These are phyloP conservation scores for Musa beccarii DNA, from an alignment of 176 grass and related monocot genomes.

Conservation along the genomic window DNA sequence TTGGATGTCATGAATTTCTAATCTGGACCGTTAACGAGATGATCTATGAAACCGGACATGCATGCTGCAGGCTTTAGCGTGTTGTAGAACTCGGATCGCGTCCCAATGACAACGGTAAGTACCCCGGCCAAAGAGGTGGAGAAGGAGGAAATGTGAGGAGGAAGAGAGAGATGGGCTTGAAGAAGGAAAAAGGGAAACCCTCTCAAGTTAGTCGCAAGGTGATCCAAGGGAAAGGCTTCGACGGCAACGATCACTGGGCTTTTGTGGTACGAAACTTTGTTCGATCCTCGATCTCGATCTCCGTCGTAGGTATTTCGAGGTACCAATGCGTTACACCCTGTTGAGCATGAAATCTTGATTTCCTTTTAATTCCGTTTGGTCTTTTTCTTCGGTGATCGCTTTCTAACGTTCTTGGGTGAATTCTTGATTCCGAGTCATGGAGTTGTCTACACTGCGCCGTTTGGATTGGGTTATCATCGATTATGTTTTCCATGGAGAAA, in stretches of 20 bases:
- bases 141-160: background rate
- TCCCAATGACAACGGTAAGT: background rate
- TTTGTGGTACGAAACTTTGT: conserved; percentile 4
- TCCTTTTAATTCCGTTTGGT: too few relatives aligned
- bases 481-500: too few relatives aligned
- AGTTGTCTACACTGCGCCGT: too few relatives aligned
- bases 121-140: too few relatives aligned
- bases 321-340: too few relatives aligned
- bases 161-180: background rate
- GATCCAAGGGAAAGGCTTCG: background rate
- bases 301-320: background rate
- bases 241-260: conserved; percentile 9
- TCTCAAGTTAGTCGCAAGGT: background rate
- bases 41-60: too few relatives aligned
- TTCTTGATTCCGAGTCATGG: too few relatives aligned
- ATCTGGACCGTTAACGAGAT: too few relatives aligned
- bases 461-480: too few relatives aligned
- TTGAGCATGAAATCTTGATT: background rate
- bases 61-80: background rate
- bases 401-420: too few relatives aligned
- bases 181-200: background rate
- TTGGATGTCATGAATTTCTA: too few relatives aligned
- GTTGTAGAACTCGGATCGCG: background rate
- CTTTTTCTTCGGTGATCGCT: too few relatives aligned
- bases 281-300: background rate